Conservation (phyloP, 2,329 filamentous ascomycete genomes). For the Karstenula rhodostoma region DNA sequence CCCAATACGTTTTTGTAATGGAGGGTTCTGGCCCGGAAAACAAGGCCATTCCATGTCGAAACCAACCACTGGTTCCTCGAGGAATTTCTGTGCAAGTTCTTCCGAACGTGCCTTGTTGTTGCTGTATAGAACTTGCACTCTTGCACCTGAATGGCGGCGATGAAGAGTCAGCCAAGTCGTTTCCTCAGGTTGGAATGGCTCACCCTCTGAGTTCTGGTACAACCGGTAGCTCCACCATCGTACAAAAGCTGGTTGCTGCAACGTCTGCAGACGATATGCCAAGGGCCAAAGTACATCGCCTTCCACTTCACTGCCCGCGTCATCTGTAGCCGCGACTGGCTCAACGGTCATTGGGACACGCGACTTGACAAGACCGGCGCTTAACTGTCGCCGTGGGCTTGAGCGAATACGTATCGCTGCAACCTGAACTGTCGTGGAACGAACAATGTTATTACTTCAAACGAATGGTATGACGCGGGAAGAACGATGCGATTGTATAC, state of each 20-base stretch:
- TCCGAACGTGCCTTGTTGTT: constrained; percentile 73
- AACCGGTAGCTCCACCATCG: constrained; percentile 72
- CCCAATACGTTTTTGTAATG: constrained; percentile 74
- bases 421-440: neutral
- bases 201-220: constrained; percentile 64
- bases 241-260: constrained; percentile 13
- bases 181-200: neutral
- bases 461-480: neutral
- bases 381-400: neutral
- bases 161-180: neutral
- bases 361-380: neutral
- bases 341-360: neutral
- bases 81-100: constrained; percentile 70
- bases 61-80: constrained; percentile 75
- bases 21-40: constrained; percentile 55
- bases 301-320: neutral
- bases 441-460: neutral
- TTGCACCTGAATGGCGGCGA: constrained; percentile 43
- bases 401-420: neutral
- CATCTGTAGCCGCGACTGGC: neutral
- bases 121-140: constrained; percentile 80
- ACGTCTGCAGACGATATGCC: constrained; percentile 17
- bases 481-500: neutral
- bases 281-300: constrained; percentile 20
- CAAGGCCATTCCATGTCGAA: constrained; percentile 88